phyloP scores from a whole-genome alignment of 805 yeast species.

The Yarrowia divulgata region DNA sequence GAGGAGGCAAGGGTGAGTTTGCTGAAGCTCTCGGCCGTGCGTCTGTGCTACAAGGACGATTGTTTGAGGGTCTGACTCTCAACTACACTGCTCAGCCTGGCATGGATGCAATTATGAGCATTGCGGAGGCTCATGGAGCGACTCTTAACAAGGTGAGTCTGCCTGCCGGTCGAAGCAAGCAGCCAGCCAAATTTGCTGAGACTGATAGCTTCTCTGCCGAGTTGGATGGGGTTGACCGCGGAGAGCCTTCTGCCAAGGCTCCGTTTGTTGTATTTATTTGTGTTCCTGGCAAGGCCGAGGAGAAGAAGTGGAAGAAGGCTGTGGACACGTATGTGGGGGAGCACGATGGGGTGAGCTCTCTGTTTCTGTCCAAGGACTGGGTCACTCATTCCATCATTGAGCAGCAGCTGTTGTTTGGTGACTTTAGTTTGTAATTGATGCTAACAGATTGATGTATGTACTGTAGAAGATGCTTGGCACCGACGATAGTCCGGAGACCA shows the following conservation, averaged over 20 bases:
- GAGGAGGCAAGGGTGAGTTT: slow-evolving; percentile 40
- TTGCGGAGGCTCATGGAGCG: slow-evolving; percentile 68
- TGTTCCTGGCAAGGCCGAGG: slow-evolving; percentile 34
- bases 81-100: slow-evolving; percentile 73
- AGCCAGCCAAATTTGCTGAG: slow-evolving; percentile 1
- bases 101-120: slow-evolving; percentile 59
- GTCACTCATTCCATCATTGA: slow-evolving; percentile 33
- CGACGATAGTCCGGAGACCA: neutral
- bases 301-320: slow-evolving; percentile 29
- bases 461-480: too few relatives aligned
- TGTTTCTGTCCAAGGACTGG: slow-evolving; percentile 37
- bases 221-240: slow-evolving; percentile 18
- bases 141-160: slow-evolving; percentile 16
- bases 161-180: slow-evolving; percentile 20
- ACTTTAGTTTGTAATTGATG: slow-evolving; percentile 9
- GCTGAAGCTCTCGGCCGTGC: slow-evolving; percentile 42
- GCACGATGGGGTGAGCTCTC: neutral
- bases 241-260: neutral
- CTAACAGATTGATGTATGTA: neutral
- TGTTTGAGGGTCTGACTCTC: slow-evolving; percentile 60
- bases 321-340: slow-evolving; percentile 5
- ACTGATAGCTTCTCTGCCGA: slow-evolving; percentile 2
- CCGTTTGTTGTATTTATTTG: slow-evolving; percentile 32
- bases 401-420: slow-evolving; percentile 15
- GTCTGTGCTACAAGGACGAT: slow-evolving; percentile 41